Conservation (phyloP, 2,329 filamentous ascomycete genomes). For the Fusarium tricinctum region DNA sequence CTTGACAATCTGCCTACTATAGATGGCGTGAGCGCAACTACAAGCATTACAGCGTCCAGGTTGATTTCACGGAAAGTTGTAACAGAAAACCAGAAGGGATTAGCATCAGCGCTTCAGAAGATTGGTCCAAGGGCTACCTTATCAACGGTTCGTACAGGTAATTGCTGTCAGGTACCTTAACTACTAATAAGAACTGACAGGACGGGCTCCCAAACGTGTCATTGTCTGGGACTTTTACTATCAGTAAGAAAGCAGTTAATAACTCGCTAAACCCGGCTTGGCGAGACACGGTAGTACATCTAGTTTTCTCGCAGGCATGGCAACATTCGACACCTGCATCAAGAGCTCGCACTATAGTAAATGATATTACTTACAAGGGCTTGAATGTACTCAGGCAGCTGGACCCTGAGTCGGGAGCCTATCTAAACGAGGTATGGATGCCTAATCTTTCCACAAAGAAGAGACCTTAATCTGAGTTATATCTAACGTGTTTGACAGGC, state of each 20-base stretch:
- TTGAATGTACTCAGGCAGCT: neutral
- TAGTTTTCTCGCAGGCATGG: neutral
- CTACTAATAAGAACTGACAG: neutral
- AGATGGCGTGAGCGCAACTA: neutral
- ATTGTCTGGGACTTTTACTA: neutral
- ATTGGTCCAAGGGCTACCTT: too few relatives aligned
- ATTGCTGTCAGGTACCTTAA: too few relatives aligned
- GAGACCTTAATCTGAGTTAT: too few relatives aligned
- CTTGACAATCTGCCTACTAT: neutral
- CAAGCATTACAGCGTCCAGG: neutral
- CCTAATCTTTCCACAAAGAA: too few relatives aligned
- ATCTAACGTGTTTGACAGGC: too few relatives aligned
- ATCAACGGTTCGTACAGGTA: neutral
- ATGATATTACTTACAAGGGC: conserved; percentile 1
- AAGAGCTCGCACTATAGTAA: neutral
- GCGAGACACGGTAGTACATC: neutral
- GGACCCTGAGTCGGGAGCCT: neutral
- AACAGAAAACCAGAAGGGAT: neutral
- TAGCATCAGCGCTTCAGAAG: neutral
- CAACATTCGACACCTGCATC: neutral
- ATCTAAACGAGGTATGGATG: conserved; percentile 5
- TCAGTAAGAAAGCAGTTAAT: neutral
- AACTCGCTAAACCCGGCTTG: conserved; percentile 3
- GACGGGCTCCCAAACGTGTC: neutral
- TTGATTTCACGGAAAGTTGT: neutral